Evolutionary conservation across 2,329 filamentous ascomycete species (phyloP).

Genomic region (Knufia petricola): DNA sequence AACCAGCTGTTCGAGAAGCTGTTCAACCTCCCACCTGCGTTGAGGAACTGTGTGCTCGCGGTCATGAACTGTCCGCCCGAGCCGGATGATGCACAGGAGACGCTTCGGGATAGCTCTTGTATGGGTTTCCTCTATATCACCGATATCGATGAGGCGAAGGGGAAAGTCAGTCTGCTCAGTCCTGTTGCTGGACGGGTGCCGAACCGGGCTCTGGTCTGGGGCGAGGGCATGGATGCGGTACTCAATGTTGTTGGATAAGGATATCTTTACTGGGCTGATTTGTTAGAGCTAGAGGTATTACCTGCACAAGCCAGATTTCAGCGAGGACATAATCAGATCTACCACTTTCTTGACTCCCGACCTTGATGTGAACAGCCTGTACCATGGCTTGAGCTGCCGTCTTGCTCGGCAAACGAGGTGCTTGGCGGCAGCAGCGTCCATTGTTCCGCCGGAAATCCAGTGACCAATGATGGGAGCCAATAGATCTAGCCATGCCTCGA

Average conservation of each 20-base stretch:
- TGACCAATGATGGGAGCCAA: too few relatives aligned
- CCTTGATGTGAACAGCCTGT: too few relatives aligned
- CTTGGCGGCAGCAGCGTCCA: too few relatives aligned
- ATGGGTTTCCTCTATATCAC: slow-evolving; percentile 91
- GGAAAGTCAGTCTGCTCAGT: slow-evolving; percentile 68
- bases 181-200: slow-evolving; percentile 76
- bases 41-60: slow-evolving; percentile 75
- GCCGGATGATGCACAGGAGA: slow-evolving; percentile 50
- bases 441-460: too few relatives aligned
- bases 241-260: slow-evolving; percentile 7
- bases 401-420: too few relatives aligned
- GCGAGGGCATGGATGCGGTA: slow-evolving; percentile 60
- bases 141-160: slow-evolving; percentile 77
- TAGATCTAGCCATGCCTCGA: too few relatives aligned
- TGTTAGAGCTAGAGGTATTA: too few relatives aligned
- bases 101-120: slow-evolving; percentile 67
- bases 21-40: slow-evolving; percentile 29
- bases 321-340: too few relatives aligned
- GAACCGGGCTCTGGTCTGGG: slow-evolving; percentile 70
- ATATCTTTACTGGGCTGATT: too few relatives aligned
- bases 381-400: too few relatives aligned
- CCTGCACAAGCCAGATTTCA: too few relatives aligned
- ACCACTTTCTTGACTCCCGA: too few relatives aligned
- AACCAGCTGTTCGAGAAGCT: slow-evolving; percentile 25
- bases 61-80: slow-evolving; percentile 67